Percentiles rank a stretch among this genome's conserved stretches.
phyloP scores from a whole-genome alignment of 257 asterid genomes.

The Echites panduratus region DNA sequence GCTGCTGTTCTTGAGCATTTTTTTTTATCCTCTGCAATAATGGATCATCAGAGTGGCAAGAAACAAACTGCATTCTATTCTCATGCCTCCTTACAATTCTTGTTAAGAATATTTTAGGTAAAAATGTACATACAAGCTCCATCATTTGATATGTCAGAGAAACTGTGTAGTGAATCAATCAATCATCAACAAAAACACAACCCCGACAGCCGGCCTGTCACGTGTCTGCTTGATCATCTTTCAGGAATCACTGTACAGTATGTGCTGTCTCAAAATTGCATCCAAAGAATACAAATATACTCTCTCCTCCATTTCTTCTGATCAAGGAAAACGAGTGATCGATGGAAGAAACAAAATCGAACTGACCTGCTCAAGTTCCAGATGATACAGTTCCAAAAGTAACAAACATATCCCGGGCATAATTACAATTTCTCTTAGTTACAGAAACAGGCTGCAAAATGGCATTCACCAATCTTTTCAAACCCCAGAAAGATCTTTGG shows the following conservation, averaged over 20 bases:
- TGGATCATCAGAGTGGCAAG: slow-evolving; percentile 22
- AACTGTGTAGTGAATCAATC: slow-evolving; percentile 13
- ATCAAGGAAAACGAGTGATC: slow-evolving; percentile 9
- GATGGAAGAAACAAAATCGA: not conserved
- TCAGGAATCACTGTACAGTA: slow-evolving; percentile 32
- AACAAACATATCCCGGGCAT: slow-evolving; percentile 7
- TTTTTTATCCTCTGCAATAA: slow-evolving; percentile 26
- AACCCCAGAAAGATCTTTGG: slow-evolving; percentile 10
- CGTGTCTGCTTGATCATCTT: slow-evolving; percentile 10
- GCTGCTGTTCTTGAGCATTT: slow-evolving; percentile 31
- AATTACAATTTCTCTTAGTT: slow-evolving; percentile 21
- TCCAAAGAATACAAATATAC: slow-evolving; percentile 14
- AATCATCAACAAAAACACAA: slow-evolving; percentile 7
- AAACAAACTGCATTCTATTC: slow-evolving; percentile 23
- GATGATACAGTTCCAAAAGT: slow-evolving; percentile 12
- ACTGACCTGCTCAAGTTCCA: slow-evolving; percentile 18
- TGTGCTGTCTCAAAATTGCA: slow-evolving; percentile 18
- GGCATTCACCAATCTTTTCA: not conserved
- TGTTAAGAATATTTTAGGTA: slow-evolving; percentile 8
- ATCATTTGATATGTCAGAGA: slow-evolving; percentile 13
- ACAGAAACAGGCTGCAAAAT: slow-evolving; percentile 10
- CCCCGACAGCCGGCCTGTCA: slow-evolving; percentile 15
- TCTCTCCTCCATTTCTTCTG: slow-evolving; percentile 7
- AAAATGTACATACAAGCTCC: slow-evolving; percentile 12
- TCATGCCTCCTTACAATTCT: slow-evolving; percentile 6